Evolutionary conservation across 805 yeast species (phyloP).

Genomic region (Yarrowia sp.): DNA sequence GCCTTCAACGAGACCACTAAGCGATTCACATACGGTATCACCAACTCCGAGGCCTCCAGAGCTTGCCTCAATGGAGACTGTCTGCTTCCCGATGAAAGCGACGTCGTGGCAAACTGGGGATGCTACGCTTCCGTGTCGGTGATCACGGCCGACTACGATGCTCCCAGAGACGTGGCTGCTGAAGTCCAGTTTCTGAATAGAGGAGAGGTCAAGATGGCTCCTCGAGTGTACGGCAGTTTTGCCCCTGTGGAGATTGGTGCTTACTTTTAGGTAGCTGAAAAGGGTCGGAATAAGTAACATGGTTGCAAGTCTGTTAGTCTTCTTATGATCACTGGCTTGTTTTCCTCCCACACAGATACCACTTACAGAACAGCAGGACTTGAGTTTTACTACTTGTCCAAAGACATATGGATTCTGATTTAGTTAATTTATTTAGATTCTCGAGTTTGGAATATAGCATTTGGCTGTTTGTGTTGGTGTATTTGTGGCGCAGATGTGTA

Average conservation of each 20-base stretch:
- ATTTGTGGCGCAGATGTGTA: no score
- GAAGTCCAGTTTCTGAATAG: slow-evolving; percentile 26
- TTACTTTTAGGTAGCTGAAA: neutral
- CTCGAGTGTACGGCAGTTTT: slow-evolving; percentile 13
- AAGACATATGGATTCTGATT: no score
- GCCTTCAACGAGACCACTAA: slow-evolving; percentile 18
- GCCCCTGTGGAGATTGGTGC: neutral
- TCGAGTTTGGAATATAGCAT: no score
- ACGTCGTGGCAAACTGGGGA: slow-evolving; percentile 24
- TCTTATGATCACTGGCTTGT: no score
- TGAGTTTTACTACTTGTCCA: no score
- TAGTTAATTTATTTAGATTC: no score
- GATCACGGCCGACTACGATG: slow-evolving; percentile 32
- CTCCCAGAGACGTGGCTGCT: slow-evolving; percentile 30
- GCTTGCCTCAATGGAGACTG: slow-evolving; percentile 31
- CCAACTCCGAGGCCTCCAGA: slow-evolving; percentile 10
- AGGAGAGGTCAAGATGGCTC: slow-evolving; percentile 18
- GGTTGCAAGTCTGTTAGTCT: no score
- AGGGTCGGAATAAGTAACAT: no score
- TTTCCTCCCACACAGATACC: no score
- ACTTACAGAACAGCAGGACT: no score
- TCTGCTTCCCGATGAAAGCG: slow-evolving; percentile 25
- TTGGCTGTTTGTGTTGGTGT: no score
- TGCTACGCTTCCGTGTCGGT: slow-evolving; percentile 16
- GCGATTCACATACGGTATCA: neutral